Conservation (phyloP, 106 monocot species). For the Acanthochlamys bracteata region DNA sequence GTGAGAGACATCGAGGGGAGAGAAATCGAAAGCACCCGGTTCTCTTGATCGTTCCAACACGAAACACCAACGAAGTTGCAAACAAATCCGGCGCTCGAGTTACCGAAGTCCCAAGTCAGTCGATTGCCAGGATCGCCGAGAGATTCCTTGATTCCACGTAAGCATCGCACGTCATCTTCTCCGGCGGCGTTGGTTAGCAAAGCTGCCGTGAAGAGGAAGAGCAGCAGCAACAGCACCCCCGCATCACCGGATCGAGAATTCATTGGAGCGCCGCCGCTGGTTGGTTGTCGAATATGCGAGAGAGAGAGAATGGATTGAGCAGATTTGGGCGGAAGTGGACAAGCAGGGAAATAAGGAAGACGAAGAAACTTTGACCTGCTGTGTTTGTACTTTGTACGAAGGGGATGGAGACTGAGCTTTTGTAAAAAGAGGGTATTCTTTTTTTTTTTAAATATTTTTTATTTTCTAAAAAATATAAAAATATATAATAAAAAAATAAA, state of each 20-base stretch:
- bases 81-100: slow-evolving; percentile 19
- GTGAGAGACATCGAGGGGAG: slow-evolving; percentile 40
- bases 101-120: slow-evolving; percentile 28
- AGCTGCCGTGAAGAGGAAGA: neutral
- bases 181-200: neutral
- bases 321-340: neutral
- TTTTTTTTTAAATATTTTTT: too few species aligned
- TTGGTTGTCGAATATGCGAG: too few species aligned
- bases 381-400: too few species aligned
- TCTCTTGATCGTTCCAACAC: slow-evolving; percentile 64
- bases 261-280: too few species aligned
- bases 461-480: too few species aligned
- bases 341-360: neutral
- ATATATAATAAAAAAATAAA: too few species aligned
- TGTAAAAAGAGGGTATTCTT: too few species aligned
- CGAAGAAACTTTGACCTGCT: too few species aligned
- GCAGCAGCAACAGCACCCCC: neutral
- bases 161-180: slow-evolving; percentile 39
- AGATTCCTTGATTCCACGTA: slow-evolving; percentile 17
- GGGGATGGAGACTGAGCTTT: too few species aligned
- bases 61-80: slow-evolving; percentile 36
- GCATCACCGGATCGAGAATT: neutral
- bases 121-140: slow-evolving; percentile 6
- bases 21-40: slow-evolving; percentile 29
- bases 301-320: neutral